A percentile compares a stretch with the other conserved stretches of the same genome.
Evolutionary conservation across 495 filamentous ascomycete species (phyloP).

Genomic region (Rostrohypoxylon terebratum): DNA sequence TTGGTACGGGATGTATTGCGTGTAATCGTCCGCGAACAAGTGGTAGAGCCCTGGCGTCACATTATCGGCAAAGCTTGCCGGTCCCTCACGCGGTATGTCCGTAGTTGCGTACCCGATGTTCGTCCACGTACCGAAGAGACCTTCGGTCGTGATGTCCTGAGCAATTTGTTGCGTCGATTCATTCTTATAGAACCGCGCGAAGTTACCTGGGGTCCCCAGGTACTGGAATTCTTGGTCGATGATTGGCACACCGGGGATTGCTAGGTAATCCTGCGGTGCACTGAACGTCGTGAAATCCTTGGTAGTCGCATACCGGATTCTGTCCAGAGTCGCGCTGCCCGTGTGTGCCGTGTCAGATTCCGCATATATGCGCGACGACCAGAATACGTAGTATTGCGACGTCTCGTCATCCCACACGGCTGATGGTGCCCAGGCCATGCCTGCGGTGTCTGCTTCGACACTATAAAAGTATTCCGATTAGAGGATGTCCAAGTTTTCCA

Average conservation of each 20-base stretch:
- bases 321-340: conserved; percentile 37
- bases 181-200: conserved; percentile 53
- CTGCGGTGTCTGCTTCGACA: conserved; percentile 52
- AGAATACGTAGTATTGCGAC: conserved; percentile 53
- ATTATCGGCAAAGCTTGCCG: conserved; percentile 53
- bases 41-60: conserved; percentile 49
- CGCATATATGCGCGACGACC: conserved; percentile 48
- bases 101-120: conserved; percentile 39
- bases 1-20: conserved; percentile 52
- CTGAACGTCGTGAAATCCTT: conserved; percentile 48
- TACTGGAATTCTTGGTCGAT: conserved; percentile 54
- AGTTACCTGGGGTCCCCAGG: conserved; percentile 46
- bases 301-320: conserved; percentile 51
- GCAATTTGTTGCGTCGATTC: conserved; percentile 51
- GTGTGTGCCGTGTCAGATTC: conserved; percentile 44
- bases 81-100: conserved; percentile 49
- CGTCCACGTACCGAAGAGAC: conserved; percentile 56
- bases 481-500: background rate
- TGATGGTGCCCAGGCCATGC: conserved; percentile 57
- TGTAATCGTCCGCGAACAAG: conserved; percentile 54
- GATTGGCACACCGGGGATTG: conserved; percentile 44
- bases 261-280: conserved; percentile 46
- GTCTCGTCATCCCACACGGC: conserved; percentile 53
- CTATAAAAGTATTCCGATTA: conserved; percentile 25
- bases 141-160: conserved; percentile 49